Conservation (phyloP, 2,329 filamentous ascomycete species). For the Phaeosphaeriaceae sp. region DNA sequence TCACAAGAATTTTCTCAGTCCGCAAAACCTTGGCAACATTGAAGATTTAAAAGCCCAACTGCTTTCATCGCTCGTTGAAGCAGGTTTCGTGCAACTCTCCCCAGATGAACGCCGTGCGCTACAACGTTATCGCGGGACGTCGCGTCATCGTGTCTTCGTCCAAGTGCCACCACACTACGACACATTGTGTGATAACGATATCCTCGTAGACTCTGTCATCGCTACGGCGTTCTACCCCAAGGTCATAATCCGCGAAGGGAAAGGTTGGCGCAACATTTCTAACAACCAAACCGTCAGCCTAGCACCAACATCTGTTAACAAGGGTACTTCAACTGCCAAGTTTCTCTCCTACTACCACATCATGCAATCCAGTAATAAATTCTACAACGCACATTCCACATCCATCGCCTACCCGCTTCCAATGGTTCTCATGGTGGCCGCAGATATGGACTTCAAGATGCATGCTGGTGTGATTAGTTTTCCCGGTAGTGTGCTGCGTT, state of each 20-base stretch:
- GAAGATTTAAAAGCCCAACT: conserved; percentile 96
- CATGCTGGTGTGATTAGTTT: conserved; percentile 86
- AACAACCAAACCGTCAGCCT: conserved; percentile 92
- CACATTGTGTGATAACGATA: conserved; percentile 78
- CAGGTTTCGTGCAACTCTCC: conserved; percentile 79
- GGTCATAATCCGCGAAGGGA: conserved; percentile 80
- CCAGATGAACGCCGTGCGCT: conserved; percentile 73
- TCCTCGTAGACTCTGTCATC: conserved; percentile 79
- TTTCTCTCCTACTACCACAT: conserved; percentile 97
- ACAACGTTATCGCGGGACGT: conserved; percentile 70
- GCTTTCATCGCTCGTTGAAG: conserved; percentile 81
- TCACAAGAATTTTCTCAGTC: conserved; percentile 88
- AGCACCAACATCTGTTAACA: conserved; percentile 89
- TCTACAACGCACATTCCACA: conserved; percentile 78
- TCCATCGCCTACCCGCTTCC: conserved; percentile 81
- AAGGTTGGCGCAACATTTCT: conserved; percentile 86
- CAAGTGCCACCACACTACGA: conserved; percentile 79
- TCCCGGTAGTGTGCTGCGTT: conserved; percentile 85
- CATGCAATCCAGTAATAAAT: conserved; percentile 84
- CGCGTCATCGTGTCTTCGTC: conserved; percentile 77
- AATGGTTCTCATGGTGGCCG: conserved; percentile 75
- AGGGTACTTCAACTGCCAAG: conserved; percentile 64
- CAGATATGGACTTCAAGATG: conserved; percentile 82
- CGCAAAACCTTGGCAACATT: conserved; percentile 88
- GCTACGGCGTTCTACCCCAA: conserved; percentile 97